Evolutionary conservation across 345 rosid genomes (phyloP).

Genomic region (Rhizophora apiculata): DNA sequence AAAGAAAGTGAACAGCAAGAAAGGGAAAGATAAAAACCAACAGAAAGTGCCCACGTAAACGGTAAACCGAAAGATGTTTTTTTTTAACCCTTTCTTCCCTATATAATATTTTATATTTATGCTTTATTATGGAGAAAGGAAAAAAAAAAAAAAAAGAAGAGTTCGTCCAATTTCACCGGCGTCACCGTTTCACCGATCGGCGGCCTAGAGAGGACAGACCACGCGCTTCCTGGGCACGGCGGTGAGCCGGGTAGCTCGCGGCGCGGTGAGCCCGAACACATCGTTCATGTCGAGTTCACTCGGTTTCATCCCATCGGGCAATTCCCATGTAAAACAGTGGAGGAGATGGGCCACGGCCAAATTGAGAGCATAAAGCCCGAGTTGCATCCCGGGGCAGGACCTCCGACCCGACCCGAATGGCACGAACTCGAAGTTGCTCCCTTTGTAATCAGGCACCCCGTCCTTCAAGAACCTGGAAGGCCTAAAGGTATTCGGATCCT

Average conservation of each 20-base stretch:
- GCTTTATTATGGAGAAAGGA: neutral
- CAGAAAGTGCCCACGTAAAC: neutral
- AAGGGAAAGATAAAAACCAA: neutral
- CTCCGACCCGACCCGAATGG: slow-evolving; percentile 93
- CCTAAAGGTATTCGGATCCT: slow-evolving; percentile 59
- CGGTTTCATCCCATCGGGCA: slow-evolving; percentile 88
- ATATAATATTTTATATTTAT: neutral
- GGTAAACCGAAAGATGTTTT: neutral
- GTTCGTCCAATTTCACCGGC: neutral
- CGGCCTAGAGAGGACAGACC: slow-evolving; percentile 36
- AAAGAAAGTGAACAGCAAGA: neutral
- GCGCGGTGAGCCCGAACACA: slow-evolving; percentile 82
- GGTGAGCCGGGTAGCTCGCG: slow-evolving; percentile 59
- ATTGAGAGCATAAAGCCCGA: slow-evolving; percentile 76
- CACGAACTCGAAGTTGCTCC: slow-evolving; percentile 71
- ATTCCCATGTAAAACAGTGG: slow-evolving; percentile 76
- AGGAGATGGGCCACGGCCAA: slow-evolving; percentile 66
- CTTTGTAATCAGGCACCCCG: slow-evolving; percentile 71
- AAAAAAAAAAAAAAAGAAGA: neutral
- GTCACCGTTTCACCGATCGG: neutral
- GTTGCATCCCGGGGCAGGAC: slow-evolving; percentile 94
- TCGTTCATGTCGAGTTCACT: slow-evolving; percentile 81
- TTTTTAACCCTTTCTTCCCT: neutral
- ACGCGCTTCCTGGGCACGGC: slow-evolving; percentile 61
- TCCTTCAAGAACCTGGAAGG: slow-evolving; percentile 70